Evolutionary conservation across 306 rosid species (phyloP).

Genomic region (Pyrus betulifolia): DNA sequence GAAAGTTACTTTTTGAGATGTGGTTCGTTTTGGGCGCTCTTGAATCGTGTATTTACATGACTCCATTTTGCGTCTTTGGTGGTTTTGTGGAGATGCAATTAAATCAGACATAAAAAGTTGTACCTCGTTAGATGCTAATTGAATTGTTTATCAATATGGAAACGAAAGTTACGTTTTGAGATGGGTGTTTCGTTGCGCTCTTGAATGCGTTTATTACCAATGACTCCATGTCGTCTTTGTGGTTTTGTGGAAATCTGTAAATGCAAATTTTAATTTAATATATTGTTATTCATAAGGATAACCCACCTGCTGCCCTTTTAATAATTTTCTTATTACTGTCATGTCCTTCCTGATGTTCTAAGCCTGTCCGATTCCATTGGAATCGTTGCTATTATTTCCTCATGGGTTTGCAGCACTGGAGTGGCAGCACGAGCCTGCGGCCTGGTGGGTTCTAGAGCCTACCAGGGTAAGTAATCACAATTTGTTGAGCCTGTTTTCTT

Average conservation of each 20-base stretch:
- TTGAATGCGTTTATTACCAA: no score
- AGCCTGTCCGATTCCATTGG: slow-evolving; percentile 99
- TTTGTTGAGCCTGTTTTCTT: neutral
- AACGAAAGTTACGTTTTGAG: no score
- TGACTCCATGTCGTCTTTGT: neutral
- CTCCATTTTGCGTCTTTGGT: no score
- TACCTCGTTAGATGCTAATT: no score
- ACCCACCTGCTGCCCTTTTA: neutral
- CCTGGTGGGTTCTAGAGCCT: slow-evolving; percentile 98
- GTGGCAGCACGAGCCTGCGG: slow-evolving; percentile 99
- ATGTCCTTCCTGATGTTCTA: slow-evolving; percentile 15
- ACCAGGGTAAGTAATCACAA: slow-evolving; percentile 65
- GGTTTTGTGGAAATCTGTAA: neutral
- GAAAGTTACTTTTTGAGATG: neutral
- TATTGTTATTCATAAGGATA: no score
- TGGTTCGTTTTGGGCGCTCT: neutral
- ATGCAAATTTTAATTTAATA: neutral
- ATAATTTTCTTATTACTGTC: neutral
- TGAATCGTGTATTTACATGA: neutral
- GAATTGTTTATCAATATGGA: no score
- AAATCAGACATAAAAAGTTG: no score
- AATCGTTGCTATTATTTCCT: slow-evolving; percentile 99
- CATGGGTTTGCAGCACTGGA: no score
- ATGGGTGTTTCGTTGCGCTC: no score
- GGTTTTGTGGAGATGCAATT: no score